Evolutionary conservation across 2,329 filamentous ascomycete species (phyloP), one percentile per base, ranked within the genome.

Genomic region (Fusarium aywerte): DNA sequence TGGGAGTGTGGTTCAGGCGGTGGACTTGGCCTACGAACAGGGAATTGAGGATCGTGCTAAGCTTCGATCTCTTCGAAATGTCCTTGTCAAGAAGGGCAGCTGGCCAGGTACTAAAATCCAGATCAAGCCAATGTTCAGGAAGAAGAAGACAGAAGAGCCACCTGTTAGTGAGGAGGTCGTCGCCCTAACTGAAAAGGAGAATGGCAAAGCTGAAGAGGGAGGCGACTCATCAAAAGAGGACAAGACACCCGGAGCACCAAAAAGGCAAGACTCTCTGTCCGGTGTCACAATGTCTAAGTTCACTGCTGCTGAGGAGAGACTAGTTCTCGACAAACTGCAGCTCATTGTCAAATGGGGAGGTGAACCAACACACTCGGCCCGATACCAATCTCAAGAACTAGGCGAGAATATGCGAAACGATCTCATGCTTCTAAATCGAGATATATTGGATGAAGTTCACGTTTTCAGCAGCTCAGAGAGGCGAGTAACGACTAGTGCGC

Each of bases 331-430:
- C 77, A 99, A 99, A 78, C 82, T 99, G 32, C 96, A 99, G 77
- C 86, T 99, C 36, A 96, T 99, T 71, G 96, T 99, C 79, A 99
- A 99, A 76, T 99, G 96, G 96, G 96, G 96, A 69, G 96, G 96
- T 38, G 96, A 99, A 77, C 96, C 96, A 13, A 99, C 96, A 0
- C 96, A 99, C 78, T 97, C 96, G 27, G 96, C 96, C 31, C 88
- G 96, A 49, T 98, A 99, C 76, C 96, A 99, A 78, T 90, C 96
- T 1, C 93, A 97, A 72, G 96, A 99, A 75, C 87, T 99, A 11
- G 96, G 95, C 18, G 89, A 96, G 71, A 97, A 94, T 75, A 97
- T 98, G 91, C 89, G 96, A 25, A 97, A 97, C 76, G 96, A 99
- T 77, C 84, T 98, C 62, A 88, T 96, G 73, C 82, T 99, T 47